These are phyloP conservation scores for Trametes versicolor DNA, from an alignment of 1,284 basidiomycete genomes.

Conservation along the genomic window DNA sequence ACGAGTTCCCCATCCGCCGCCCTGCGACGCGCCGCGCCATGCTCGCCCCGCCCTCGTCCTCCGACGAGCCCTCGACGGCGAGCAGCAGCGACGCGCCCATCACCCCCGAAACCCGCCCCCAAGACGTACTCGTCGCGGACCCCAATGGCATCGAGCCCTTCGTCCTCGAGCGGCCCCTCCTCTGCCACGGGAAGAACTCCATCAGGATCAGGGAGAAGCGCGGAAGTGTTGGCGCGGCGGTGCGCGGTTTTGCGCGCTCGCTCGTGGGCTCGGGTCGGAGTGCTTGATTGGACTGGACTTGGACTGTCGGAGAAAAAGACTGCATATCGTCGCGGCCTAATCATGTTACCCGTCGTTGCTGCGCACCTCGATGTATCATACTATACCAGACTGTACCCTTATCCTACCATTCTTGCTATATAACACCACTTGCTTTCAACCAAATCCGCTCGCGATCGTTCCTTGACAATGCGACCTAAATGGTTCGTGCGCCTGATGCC, in stretches of 20 bases:
- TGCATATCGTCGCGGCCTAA: not conserved
- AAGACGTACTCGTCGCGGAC: slow-evolving; percentile 29
- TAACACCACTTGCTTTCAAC: too few relatives aligned
- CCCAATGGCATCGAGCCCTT: slow-evolving; percentile 16
- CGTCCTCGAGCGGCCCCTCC: slow-evolving; percentile 10
- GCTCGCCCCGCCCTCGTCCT: slow-evolving; percentile 11
- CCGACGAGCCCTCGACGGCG: slow-evolving; percentile 1
- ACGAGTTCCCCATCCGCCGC: slow-evolving; percentile 29
- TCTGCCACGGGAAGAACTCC: slow-evolving; percentile 15
- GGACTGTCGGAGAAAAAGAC: not conserved
- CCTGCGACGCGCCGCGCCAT: slow-evolving; percentile 18
- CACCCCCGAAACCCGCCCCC: slow-evolving; percentile 38
- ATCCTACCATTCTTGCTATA: too few relatives aligned
- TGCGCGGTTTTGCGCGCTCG: not conserved
- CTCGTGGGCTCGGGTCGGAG: slow-evolving; percentile 9
- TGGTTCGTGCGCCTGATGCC: too few relatives aligned
- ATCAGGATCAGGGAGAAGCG: slow-evolving; percentile 3
- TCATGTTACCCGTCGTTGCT: not conserved
- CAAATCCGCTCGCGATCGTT: too few relatives aligned
- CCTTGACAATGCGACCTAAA: too few relatives aligned
- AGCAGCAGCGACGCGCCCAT: slow-evolving; percentile 24
- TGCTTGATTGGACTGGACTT: not conserved
- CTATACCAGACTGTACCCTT: too few relatives aligned
- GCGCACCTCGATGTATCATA: too few relatives aligned
- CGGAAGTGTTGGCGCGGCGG: not conserved